A percentile compares a stretch with the other conserved stretches of the same genome.
phyloP scores from a whole-genome alignment of 108 stramenopile genomes.

The Conticribra weissflogii region DNA sequence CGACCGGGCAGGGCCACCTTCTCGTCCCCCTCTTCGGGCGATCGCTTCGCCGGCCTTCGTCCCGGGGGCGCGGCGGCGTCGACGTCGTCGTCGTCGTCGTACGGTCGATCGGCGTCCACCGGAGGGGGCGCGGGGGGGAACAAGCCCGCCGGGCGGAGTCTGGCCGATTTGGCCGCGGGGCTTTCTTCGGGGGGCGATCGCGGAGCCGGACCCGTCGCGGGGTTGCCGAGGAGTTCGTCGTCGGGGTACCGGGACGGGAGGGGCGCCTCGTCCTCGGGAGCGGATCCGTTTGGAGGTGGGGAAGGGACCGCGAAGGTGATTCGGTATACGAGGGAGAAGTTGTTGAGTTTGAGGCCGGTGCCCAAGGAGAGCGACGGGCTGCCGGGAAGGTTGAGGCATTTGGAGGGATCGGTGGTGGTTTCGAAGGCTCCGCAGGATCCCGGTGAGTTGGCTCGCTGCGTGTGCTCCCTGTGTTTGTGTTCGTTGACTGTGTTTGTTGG shows the following conservation, averaged over 20 bases:
- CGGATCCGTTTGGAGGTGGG: constrained; percentile 50
- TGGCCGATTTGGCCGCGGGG: constrained; percentile 20
- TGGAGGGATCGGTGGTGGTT: constrained; percentile 65
- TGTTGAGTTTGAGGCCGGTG: constrained; percentile 68
- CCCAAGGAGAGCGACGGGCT: constrained; percentile 31
- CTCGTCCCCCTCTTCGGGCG: background rate
- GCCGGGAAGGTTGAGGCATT: constrained; percentile 46
- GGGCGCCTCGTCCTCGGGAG: constrained; percentile 35
- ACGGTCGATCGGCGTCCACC: constrained; percentile 2
- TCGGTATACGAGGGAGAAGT: constrained; percentile 79
- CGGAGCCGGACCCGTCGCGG: constrained; percentile 18
- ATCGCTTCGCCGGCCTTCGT: background rate
- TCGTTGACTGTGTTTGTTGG: constrained; percentile 11
- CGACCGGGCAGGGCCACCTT: no score
- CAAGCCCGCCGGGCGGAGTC: constrained; percentile 11
- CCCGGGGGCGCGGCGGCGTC: background rate
- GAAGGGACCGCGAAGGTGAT: constrained; percentile 53
- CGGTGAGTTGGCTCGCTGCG: constrained; percentile 46
- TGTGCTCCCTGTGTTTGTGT: background rate
- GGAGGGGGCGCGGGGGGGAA: background rate
- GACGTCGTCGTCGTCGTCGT: constrained; percentile 5
- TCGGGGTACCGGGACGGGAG: background rate
- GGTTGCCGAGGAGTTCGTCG: constrained; percentile 16
- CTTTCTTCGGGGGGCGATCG: constrained; percentile 11
- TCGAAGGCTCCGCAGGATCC: constrained; percentile 72